A percentile compares a stretch with the other conserved stretches of the same genome.
Evolutionary conservation across 768 basidiomycete species (phyloP).

Genomic region (Boletus rufocinnamomeus): DNA sequence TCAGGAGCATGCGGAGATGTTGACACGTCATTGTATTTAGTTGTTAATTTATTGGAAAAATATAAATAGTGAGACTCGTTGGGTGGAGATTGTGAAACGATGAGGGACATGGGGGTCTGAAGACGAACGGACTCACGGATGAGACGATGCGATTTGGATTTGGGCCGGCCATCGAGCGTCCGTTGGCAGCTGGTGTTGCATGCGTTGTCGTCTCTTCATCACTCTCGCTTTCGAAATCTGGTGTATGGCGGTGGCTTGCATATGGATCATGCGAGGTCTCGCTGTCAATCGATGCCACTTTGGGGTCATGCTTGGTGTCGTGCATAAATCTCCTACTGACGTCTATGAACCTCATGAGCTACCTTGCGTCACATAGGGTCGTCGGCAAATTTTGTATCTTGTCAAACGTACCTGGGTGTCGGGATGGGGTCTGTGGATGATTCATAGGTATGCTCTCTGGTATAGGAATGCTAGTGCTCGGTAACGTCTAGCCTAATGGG

Average conservation of each 20-base stretch:
- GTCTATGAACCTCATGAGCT: slow-evolving; percentile 18
- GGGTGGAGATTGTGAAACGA: neutral
- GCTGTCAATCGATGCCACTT: neutral
- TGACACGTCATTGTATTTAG: neutral
- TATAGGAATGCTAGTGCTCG: neutral
- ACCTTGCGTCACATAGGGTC: neutral
- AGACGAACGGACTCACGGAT: slow-evolving; percentile 19
- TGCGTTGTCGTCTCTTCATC: slow-evolving; percentile 5
- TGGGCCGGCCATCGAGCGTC: neutral
- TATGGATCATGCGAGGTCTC: neutral
- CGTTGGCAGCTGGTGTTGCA: neutral
- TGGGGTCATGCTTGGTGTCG: slow-evolving; percentile 13
- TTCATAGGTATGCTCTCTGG: slow-evolving; percentile 10
- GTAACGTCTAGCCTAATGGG: neutral
- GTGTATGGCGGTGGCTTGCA: slow-evolving; percentile 4
- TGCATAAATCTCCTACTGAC: neutral
- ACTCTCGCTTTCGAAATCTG: slow-evolving; percentile 18
- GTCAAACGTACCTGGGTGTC: slow-evolving; percentile 15
- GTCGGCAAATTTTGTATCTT: neutral
- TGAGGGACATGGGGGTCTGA: neutral
- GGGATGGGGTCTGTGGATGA: slow-evolving; percentile 8
- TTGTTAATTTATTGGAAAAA: neutral
- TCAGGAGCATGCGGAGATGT: neutral
- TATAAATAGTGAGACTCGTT: neutral
- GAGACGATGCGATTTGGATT: neutral